These are phyloP conservation scores for Nitzschia sp. DNA, from an alignment of 108 stramenopile genomes.

Conservation along the genomic window DNA sequence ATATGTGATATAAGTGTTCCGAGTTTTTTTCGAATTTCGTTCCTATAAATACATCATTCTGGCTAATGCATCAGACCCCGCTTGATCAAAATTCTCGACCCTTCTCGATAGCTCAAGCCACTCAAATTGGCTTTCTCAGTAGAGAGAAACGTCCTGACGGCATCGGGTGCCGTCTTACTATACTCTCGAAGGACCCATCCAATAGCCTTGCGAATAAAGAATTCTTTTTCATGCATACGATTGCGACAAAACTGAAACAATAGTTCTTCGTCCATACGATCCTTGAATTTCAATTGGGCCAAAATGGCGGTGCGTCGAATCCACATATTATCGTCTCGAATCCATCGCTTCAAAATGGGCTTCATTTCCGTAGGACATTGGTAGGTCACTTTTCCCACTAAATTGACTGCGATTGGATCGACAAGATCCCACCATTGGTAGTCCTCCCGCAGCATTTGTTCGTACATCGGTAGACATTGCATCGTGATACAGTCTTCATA, in stretches of 20 bases:
- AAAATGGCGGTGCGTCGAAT: slow-evolving; percentile 10
- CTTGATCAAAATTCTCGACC: slow-evolving; percentile 4
- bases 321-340: slow-evolving; percentile 12
- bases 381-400: background rate
- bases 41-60: no score
- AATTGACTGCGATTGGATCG: slow-evolving; percentile 12
- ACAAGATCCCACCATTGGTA: slow-evolving; percentile 27
- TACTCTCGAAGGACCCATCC: slow-evolving; percentile 26
- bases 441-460: slow-evolving; percentile 6
- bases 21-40: no score
- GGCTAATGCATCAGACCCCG: background rate
- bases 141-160: slow-evolving; percentile 9
- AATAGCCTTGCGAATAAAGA: slow-evolving; percentile 34
- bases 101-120: slow-evolving; percentile 13
- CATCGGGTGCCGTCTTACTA: slow-evolving; percentile 12
- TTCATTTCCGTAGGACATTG: background rate
- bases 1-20: no score
- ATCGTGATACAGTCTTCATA: slow-evolving; percentile 3
- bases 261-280: slow-evolving; percentile 5
- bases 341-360: slow-evolving; percentile 12
- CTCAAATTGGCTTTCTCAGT: slow-evolving; percentile 6
- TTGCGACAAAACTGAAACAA: slow-evolving; percentile 4
- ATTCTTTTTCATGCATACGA: slow-evolving; percentile 14
- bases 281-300: slow-evolving; percentile 21
- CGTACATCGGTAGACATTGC: background rate